phyloP scores from a whole-genome alignment of 164 flowering plant genomes.

The Annona cherimola region DNA sequence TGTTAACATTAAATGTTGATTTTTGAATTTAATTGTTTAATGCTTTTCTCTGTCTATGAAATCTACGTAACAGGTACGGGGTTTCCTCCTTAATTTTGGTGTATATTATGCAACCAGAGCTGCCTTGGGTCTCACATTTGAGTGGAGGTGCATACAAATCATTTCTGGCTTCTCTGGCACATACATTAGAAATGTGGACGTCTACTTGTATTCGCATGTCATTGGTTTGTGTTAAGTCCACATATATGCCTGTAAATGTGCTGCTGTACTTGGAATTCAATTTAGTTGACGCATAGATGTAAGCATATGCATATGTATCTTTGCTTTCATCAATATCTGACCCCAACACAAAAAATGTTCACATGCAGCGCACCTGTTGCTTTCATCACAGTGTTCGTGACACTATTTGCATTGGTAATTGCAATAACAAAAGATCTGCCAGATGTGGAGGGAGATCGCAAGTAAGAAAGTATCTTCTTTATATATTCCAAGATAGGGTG shows the following conservation, averaged over 20 bases:
- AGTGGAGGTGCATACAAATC: slow-evolving; percentile 65
- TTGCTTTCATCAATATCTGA: not conserved
- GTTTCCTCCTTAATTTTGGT: slow-evolving; percentile 96
- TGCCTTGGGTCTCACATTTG: slow-evolving; percentile 84
- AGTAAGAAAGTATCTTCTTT: slow-evolving; percentile 25
- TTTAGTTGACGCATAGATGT: not conserved
- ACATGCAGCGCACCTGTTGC: slow-evolving; percentile 82
- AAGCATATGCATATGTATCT: not conserved
- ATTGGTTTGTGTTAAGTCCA: not conserved
- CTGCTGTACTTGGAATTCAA: not conserved
- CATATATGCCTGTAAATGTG: not conserved
- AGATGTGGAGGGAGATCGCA: slow-evolving; percentile 95
- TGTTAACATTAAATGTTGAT: not conserved
- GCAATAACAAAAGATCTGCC: slow-evolving; percentile 99
- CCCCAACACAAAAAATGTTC: slow-evolving; percentile 9
- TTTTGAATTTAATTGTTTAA: not conserved
- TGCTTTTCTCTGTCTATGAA: not conserved
- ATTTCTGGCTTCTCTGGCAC: not conserved
- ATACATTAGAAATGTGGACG: not conserved
- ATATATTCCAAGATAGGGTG: not conserved
- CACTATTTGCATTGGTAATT: slow-evolving; percentile 90
- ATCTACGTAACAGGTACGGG: slow-evolving; percentile 71
- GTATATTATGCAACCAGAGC: slow-evolving; percentile 95
- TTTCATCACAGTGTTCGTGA: slow-evolving; percentile 90
- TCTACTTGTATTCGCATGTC: not conserved